Evolutionary conservation across 73 alveolate species (phyloP).

Genomic region (Tetrahymena elliotti): DNA sequence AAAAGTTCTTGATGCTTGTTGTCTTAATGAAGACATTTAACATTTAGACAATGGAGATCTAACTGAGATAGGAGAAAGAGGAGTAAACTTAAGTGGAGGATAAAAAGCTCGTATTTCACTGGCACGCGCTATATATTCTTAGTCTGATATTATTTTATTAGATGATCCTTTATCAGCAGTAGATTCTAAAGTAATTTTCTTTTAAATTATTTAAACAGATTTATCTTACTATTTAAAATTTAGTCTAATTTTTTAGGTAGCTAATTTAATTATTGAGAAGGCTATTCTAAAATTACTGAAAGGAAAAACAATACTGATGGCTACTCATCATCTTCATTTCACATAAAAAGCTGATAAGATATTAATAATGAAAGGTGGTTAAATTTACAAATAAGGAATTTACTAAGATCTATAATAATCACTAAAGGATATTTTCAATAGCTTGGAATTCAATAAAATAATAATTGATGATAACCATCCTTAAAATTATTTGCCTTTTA

Average conservation of each 20-base stretch:
- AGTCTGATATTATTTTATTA: constrained; percentile 47
- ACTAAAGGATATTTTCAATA: background rate
- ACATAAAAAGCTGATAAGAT: constrained; percentile 39
- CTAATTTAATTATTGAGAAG: constrained; percentile 27
- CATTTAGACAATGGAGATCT: constrained; percentile 48
- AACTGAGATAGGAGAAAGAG: constrained; percentile 66
- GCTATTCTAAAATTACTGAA: constrained; percentile 39
- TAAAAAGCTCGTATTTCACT: constrained; percentile 58
- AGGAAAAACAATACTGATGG: constrained; percentile 50
- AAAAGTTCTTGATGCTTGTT: constrained; percentile 47
- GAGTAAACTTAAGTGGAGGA: constrained; percentile 63
- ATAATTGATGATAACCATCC: background rate
- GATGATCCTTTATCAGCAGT: constrained; percentile 67
- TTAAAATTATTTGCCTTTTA: background rate
- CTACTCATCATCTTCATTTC: constrained; percentile 45
- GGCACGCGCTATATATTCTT: constrained; percentile 60
- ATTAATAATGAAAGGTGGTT: constrained; percentile 47
- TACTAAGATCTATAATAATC: background rate
- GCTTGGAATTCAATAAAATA: background rate
- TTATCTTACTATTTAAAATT: background rate
- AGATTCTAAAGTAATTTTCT: constrained; percentile 50
- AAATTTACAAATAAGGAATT: constrained; percentile 2
- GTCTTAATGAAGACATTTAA: constrained; percentile 44
- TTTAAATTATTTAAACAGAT: background rate
- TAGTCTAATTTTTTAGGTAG: constrained; percentile 14